A percentile compares a stretch with the other conserved stretches of the same genome.
These are phyloP conservation scores for Dimargaris cristalligena DNA, from an alignment of 192 early-diverging fungal species.

Conservation along the genomic window DNA sequence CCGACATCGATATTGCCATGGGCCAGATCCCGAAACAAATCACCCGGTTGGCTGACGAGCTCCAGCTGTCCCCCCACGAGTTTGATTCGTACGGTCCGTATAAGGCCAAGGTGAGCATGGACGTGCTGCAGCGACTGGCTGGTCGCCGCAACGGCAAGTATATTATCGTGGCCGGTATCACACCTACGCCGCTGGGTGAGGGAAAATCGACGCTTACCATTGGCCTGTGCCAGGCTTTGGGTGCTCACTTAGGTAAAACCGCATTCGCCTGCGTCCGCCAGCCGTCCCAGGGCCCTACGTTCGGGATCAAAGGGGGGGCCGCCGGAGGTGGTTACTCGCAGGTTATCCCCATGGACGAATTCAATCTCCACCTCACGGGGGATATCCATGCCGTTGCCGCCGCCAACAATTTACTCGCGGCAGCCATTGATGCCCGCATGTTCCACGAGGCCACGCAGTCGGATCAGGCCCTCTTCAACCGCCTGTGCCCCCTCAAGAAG, in stretches of 20 bases:
- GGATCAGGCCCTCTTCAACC: slow-evolving; percentile 59
- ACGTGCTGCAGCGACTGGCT: slow-evolving; percentile 68
- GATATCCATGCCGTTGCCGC: slow-evolving; percentile 98
- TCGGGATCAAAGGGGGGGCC: slow-evolving; percentile 98
- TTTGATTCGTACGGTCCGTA: slow-evolving; percentile 72
- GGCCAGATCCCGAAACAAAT: slow-evolving; percentile 79
- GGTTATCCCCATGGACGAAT: slow-evolving; percentile 98
- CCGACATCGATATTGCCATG: slow-evolving; percentile 88
- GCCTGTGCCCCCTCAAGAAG: slow-evolving; percentile 76
- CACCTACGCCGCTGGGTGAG: slow-evolving; percentile 95
- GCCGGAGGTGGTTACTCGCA: slow-evolving; percentile 98
- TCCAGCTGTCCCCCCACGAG: slow-evolving; percentile 62
- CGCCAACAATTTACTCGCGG: slow-evolving; percentile 92
- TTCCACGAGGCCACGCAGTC: slow-evolving; percentile 85
- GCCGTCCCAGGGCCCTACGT: slow-evolving; percentile 98
- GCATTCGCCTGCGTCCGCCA: slow-evolving; percentile 95
- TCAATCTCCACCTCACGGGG: slow-evolving; percentile 97
- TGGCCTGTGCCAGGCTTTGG: slow-evolving; percentile 88
- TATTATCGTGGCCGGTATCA: slow-evolving; percentile 93
- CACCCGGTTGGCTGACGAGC: slow-evolving; percentile 56
- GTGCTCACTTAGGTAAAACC: slow-evolving; percentile 71
- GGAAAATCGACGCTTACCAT: slow-evolving; percentile 97
- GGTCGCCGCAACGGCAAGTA: slow-evolving; percentile 71
- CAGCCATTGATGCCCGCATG: slow-evolving; percentile 92
- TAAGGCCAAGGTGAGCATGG: slow-evolving; percentile 81